phyloP scores from a whole-genome alignment of 2,329 filamentous ascomycete genomes.

The Acephala macrosclerotiorum region DNA sequence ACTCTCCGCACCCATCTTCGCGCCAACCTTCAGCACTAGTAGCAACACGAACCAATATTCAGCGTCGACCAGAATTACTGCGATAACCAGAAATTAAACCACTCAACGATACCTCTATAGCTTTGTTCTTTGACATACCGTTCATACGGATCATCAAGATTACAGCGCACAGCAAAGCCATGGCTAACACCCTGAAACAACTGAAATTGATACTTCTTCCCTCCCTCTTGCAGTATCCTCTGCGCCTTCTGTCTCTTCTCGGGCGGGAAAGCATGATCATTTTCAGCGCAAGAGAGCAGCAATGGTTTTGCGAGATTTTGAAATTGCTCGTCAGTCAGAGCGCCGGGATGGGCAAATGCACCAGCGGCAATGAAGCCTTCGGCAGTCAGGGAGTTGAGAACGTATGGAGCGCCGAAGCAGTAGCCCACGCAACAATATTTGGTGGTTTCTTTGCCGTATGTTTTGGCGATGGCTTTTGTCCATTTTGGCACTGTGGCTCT shows the following conservation, averaged over 20 bases:
- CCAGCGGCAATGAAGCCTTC: slow-evolving; percentile 48
- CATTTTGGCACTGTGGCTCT: slow-evolving; percentile 53
- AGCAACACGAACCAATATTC: neutral
- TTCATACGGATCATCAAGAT: slow-evolving; percentile 60
- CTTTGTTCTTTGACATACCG: slow-evolving; percentile 76
- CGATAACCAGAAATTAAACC: slow-evolving; percentile 34
- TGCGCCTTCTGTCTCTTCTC: slow-evolving; percentile 68
- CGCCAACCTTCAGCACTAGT: neutral
- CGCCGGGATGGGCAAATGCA: slow-evolving; percentile 58
- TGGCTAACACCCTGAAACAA: slow-evolving; percentile 74
- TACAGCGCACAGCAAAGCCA: slow-evolving; percentile 75
- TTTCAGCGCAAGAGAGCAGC: slow-evolving; percentile 66
- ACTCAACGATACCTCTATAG: slow-evolving; percentile 27
- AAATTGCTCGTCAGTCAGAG: slow-evolving; percentile 56
- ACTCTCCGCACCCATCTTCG: neutral
- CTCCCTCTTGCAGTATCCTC: slow-evolving; percentile 61
- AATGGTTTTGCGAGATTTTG: slow-evolving; percentile 58
- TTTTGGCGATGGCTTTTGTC: slow-evolving; percentile 46
- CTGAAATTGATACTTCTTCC: slow-evolving; percentile 69
- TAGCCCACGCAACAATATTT: slow-evolving; percentile 28
- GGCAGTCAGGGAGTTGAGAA: slow-evolving; percentile 49
- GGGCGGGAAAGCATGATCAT: slow-evolving; percentile 66
- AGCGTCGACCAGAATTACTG: slow-evolving; percentile 26
- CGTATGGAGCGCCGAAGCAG: slow-evolving; percentile 51
- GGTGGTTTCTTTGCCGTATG: slow-evolving; percentile 21